Evolutionary conservation across 1,139 yeast species (phyloP).

Genomic region (Blastobotrys persicus): DNA sequence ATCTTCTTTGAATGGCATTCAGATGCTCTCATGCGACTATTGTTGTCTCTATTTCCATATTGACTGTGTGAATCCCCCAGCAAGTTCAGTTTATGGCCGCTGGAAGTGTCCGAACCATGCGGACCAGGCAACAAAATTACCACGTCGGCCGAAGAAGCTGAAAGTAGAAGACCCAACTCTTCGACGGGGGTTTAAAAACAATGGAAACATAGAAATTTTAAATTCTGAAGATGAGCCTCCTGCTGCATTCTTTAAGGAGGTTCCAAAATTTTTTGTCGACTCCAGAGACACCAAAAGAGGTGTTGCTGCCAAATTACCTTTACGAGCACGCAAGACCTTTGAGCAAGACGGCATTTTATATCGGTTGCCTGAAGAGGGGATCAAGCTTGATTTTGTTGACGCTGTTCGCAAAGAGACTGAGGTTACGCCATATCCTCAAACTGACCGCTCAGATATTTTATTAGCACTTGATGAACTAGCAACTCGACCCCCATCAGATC

Average conservation of each 20-base stretch:
- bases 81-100: conserved; percentile 74
- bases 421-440: conserved; percentile 28
- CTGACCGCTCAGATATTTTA: conserved; percentile 30
- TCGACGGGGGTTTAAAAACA: conserved; percentile 59
- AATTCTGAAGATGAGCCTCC: conserved; percentile 34
- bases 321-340: conserved; percentile 40
- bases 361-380: conserved; percentile 67
- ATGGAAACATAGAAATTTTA: conserved; percentile 65
- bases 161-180: conserved; percentile 54
- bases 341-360: conserved; percentile 54
- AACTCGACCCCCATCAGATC: conserved; percentile 28
- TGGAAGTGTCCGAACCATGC: conserved; percentile 96
- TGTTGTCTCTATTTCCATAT: conserved; percentile 90
- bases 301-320: conserved; percentile 46
- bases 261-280: conserved; percentile 46
- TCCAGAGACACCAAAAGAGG: conserved; percentile 42
- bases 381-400: conserved; percentile 71
- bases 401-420: conserved; percentile 29
- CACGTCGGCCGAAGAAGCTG: conserved; percentile 55
- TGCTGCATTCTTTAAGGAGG: conserved; percentile 34
- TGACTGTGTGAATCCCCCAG: conserved; percentile 81
- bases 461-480: conserved; percentile 38
- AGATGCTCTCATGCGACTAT: conserved; percentile 74
- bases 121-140: conserved; percentile 48
- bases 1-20: conserved; percentile 58